Conservation (phyloP, 164 flowering plant species). For the Nelumbo lutea region DNA sequence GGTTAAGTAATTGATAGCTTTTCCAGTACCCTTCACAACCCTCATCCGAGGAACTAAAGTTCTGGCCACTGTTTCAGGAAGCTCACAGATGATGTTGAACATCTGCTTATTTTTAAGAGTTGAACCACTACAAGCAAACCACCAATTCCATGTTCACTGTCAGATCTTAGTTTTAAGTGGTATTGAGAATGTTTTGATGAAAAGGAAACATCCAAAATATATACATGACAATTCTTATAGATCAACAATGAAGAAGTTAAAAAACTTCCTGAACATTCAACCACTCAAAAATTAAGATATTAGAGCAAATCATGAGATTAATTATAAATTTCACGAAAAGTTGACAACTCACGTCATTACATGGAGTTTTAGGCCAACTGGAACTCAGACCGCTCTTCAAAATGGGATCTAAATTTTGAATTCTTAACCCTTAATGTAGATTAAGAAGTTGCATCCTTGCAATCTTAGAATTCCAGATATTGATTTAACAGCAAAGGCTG, state of each 20-base stretch:
- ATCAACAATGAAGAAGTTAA: background rate
- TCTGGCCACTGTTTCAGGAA: conserved; percentile 96
- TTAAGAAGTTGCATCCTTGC: background rate
- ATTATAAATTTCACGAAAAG: background rate
- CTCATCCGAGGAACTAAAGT: conserved; percentile 92
- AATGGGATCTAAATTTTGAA: background rate
- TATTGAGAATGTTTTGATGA: no score
- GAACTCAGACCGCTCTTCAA: background rate
- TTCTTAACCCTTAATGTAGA: background rate
- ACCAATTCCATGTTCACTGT: conserved; percentile 3
- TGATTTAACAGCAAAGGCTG: background rate
- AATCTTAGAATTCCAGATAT: background rate
- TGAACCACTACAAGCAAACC: conserved; percentile 62
- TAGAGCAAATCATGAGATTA: background rate
- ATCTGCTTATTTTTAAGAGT: conserved; percentile 76
- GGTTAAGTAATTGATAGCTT: conserved; percentile 85
- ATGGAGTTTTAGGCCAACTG: background rate
- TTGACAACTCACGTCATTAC: background rate
- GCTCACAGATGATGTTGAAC: conserved; percentile 97
- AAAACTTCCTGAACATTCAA: background rate
- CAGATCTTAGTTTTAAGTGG: background rate
- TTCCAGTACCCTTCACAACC: conserved; percentile 84
- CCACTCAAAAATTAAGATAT: background rate
- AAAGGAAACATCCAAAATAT: background rate
- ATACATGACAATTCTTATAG: background rate